Base-by-base conservation (phyloP, 306 rosid genomes). In the Mimosa pudica region DNA sequence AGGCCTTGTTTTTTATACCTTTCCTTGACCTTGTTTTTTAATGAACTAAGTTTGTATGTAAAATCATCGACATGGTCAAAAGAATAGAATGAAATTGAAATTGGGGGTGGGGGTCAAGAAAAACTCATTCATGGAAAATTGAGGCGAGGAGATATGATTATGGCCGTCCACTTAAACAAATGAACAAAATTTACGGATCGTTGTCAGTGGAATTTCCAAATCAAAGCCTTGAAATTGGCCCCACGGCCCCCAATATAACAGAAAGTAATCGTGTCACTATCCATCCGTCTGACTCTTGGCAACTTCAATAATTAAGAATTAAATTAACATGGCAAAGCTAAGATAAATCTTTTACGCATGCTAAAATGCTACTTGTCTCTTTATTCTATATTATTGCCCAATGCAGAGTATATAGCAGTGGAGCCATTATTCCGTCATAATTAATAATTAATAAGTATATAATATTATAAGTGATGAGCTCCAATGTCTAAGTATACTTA, bases 111-210 rank as follows among this genome's bases (percentile, higher is more conserved):
- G n/a, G 18, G 7, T 38, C 42, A 1, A 38, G 38, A 16, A 44
- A 67, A 41, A 67, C 51, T 67, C 33, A 61, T 10, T 30, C 8
- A 10, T 24, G 14, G 1, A 10, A 61, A 4, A 3, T 30, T 30
- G 68, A 62, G n/a, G n/a, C 0, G 42, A 32, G 44, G 38, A 62
- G 68, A 3, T 11, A 62, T 5, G 12, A 62, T 41, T 60, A 74
- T 44, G 68, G 77, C 52, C 9, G 13, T 35, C 74, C 83, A 74
- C 80, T 58, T 13, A 68, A 74, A 71, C 64, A 74, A 55, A 30
- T 58, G 80, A 42, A 83, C 13, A 67, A 67, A 74, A 69, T 46
- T 48, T 73, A 38, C 10, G 78, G 72, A 83, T 78, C 35, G 64
- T 73, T 73, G 68, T 66, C 9, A 52, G 2, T 83, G 73, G 73